These are phyloP conservation scores for Creolimax fragrantissima DNA, from an alignment of 78 protist genomes.

Conservation along the genomic window DNA sequence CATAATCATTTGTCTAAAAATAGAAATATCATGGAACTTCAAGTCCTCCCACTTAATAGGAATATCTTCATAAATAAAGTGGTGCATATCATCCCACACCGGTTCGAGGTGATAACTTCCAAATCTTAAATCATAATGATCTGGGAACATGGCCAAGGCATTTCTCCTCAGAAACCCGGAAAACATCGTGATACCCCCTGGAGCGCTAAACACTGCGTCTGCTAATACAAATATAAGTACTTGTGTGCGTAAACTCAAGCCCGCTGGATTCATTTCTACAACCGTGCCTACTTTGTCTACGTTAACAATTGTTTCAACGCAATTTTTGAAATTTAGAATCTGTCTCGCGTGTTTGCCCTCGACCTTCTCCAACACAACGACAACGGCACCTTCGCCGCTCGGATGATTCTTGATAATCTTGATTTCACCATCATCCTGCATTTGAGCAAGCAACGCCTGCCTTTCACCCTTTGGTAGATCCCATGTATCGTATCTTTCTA, in stretches of 20 bases:
- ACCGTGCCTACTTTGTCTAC: neutral
- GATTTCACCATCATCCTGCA: neutral
- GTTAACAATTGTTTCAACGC: neutral
- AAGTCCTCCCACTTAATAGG: neutral
- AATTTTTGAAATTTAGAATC: neutral
- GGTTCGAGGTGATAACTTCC: neutral
- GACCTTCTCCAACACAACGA: neutral
- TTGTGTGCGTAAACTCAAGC: neutral
- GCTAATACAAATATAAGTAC: neutral
- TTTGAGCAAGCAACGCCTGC: neutral
- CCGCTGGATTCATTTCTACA: neutral
- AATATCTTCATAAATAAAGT: neutral
- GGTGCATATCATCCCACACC: neutral
- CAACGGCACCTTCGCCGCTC: neutral
- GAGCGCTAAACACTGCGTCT: neutral
- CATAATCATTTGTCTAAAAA: neutral
- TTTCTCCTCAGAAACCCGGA: neutral
- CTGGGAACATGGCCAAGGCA: neutral
- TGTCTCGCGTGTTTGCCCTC: neutral
- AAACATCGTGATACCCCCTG: neutral
- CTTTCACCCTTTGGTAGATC: neutral
- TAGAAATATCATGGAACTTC: neutral
- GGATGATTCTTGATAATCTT: neutral
- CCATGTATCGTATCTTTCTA: neutral
- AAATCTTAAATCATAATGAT: neutral